These are phyloP conservation scores for Trypanosoma lewisi DNA, from an alignment of 208 protist genomes.

Conservation along the genomic window DNA sequence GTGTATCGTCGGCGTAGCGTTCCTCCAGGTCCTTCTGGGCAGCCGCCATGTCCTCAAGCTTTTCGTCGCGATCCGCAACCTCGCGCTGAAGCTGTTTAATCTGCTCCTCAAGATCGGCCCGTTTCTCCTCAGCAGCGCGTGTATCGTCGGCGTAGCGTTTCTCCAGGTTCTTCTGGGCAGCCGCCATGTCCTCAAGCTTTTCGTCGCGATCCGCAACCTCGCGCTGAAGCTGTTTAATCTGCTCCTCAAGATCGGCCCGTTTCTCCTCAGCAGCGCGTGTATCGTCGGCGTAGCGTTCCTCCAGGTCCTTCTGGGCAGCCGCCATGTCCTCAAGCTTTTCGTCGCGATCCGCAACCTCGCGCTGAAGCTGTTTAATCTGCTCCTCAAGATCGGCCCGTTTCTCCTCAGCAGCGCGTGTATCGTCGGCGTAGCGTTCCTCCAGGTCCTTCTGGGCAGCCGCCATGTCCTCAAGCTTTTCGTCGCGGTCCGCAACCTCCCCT, in stretches of 20 bases:
- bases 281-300: slow-evolving; percentile 15
- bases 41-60: slow-evolving; percentile 19
- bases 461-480: slow-evolving; percentile 18
- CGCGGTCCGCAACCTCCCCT: neutral
- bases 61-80: neutral
- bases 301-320: slow-evolving; percentile 22
- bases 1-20: slow-evolving; percentile 8
- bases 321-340: slow-evolving; percentile 21
- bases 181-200: slow-evolving; percentile 18
- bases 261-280: slow-evolving; percentile 20
- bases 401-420: slow-evolving; percentile 17
- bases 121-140: slow-evolving; percentile 18
- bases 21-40: slow-evolving; percentile 22
- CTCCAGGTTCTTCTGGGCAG: slow-evolving; percentile 25
- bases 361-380: slow-evolving; percentile 2
- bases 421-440: slow-evolving; percentile 6
- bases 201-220: slow-evolving; percentile 22
- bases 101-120: neutral
- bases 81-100: slow-evolving; percentile 1
- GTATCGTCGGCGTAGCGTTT: slow-evolving; percentile 11
- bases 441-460: slow-evolving; percentile 4
- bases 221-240: slow-evolving; percentile 30
- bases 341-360: slow-evolving; percentile 1
- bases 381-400: slow-evolving; percentile 6
- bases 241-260: slow-evolving; percentile 16